Percentiles rank a stretch among this genome's conserved stretches.
Evolutionary conservation across 371 early-diverging fungal genomes (phyloP).

Genomic region (Mortierella sp.): DNA sequence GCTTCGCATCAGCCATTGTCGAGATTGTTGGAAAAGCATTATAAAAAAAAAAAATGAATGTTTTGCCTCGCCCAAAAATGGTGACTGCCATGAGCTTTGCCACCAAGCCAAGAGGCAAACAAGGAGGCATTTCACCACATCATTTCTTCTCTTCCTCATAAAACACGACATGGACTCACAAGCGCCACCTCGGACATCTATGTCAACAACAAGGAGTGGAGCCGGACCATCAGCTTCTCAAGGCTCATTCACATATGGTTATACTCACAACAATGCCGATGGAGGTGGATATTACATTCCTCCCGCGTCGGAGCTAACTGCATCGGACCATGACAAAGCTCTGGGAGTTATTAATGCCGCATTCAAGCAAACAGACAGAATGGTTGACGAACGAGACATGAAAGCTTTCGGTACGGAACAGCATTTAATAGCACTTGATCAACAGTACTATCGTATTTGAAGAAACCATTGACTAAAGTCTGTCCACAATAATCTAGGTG

Average conservation of each 20-base stretch:
- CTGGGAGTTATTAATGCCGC: slow-evolving; percentile 45
- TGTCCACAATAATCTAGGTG: slow-evolving; percentile 19
- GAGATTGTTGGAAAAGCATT: slow-evolving; percentile 1
- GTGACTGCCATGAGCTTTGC: slow-evolving; percentile 22
- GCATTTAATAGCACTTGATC: background rate
- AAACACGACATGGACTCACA: background rate
- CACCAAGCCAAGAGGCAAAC: slow-evolving; percentile 9
- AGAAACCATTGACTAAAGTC: background rate
- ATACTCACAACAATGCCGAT: slow-evolving; percentile 9
- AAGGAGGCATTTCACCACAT: background rate
- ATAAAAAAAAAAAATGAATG: background rate
- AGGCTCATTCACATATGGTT: slow-evolving; percentile 12
- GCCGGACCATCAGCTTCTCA: slow-evolving; percentile 25
- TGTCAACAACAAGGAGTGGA: slow-evolving; percentile 6
- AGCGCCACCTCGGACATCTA: background rate
- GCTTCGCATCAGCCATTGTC: slow-evolving; percentile 43
- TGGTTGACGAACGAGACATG: slow-evolving; percentile 48
- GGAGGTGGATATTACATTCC: slow-evolving; percentile 37
- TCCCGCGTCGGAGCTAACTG: slow-evolving; percentile 45
- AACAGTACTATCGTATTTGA: background rate
- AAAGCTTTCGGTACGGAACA: slow-evolving; percentile 45
- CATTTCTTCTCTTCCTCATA: background rate
- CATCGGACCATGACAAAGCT: slow-evolving; percentile 49
- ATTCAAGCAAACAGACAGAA: slow-evolving; percentile 41
- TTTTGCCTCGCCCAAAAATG: background rate